Conservation (phyloP, 768 basidiomycete species). For the Hygrocybe coccinea region DNA sequence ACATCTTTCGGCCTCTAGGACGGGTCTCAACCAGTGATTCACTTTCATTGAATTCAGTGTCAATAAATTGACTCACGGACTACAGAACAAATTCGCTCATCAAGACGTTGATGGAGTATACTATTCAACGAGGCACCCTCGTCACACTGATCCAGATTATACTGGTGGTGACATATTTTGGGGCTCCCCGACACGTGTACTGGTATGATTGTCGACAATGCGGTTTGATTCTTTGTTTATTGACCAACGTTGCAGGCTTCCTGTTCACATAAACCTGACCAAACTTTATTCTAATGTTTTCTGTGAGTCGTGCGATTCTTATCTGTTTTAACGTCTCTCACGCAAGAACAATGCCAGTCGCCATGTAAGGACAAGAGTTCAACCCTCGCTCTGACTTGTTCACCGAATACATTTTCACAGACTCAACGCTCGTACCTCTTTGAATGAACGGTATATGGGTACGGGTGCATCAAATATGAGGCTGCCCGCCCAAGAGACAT, state of each 20-base stretch:
- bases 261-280: constrained; percentile 45
- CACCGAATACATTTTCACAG: constrained; percentile 7
- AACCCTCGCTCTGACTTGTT: not conserved
- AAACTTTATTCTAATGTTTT: constrained; percentile 48
- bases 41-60: not conserved
- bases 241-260: constrained; percentile 31
- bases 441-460: not conserved
- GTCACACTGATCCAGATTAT: constrained; percentile 41
- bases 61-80: not conserved
- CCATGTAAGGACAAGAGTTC: constrained; percentile 24
- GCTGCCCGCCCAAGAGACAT: not conserved
- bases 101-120: constrained; percentile 35
- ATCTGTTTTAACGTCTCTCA: not conserved
- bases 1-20: constrained; percentile 34
- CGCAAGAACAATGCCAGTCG: constrained; percentile 20
- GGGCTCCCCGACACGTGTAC: constrained; percentile 30
- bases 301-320: constrained; percentile 36
- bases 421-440: constrained; percentile 17
- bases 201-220: constrained; percentile 27
- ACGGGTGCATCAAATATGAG: not conserved
- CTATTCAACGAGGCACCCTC: constrained; percentile 40
- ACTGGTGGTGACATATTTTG: constrained; percentile 40
- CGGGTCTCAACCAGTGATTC: constrained; percentile 36
- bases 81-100: constrained; percentile 39
- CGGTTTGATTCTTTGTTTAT: not conserved